These are phyloP conservation scores for Trichoderma atrobrunneum DNA, from an alignment of 2,329 filamentous ascomycete genomes.

Conservation along the genomic window DNA sequence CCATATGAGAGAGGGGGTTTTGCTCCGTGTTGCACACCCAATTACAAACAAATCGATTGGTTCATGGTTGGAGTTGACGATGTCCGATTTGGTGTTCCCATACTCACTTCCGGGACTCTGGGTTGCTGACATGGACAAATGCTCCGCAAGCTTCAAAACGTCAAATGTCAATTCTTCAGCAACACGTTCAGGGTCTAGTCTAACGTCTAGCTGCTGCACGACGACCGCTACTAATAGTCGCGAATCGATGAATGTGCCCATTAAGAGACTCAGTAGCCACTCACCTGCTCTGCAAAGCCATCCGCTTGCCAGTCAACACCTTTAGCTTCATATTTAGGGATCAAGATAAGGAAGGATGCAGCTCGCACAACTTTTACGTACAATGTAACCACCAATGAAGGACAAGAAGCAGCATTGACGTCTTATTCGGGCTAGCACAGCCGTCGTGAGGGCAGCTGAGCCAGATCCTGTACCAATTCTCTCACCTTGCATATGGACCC, in stretches of 20 bases:
- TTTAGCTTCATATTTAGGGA: neutral
- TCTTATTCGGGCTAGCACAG: neutral
- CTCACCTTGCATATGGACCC: neutral
- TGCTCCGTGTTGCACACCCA: neutral
- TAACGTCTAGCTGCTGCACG: neutral
- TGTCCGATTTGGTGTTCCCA: neutral
- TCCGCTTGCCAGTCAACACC: neutral
- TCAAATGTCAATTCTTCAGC: neutral
- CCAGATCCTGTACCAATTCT: neutral
- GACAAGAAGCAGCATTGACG: neutral
- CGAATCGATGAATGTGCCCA: neutral
- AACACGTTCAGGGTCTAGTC: neutral
- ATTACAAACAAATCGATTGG: neutral
- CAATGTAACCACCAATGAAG: neutral
- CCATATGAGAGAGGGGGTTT: neutral
- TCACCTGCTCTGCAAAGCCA: neutral
- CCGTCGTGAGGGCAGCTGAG: neutral
- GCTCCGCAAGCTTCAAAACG: neutral
- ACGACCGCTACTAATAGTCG: neutral
- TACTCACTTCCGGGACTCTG: neutral
- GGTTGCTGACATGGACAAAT: neutral
- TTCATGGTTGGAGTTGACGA: neutral
- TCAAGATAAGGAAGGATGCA: neutral
- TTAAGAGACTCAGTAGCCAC: neutral
- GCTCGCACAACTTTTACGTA: neutral